These are phyloP conservation scores for Adansonia madagascariensis DNA, from an alignment of 441 rosid species.

Conservation along the genomic window DNA sequence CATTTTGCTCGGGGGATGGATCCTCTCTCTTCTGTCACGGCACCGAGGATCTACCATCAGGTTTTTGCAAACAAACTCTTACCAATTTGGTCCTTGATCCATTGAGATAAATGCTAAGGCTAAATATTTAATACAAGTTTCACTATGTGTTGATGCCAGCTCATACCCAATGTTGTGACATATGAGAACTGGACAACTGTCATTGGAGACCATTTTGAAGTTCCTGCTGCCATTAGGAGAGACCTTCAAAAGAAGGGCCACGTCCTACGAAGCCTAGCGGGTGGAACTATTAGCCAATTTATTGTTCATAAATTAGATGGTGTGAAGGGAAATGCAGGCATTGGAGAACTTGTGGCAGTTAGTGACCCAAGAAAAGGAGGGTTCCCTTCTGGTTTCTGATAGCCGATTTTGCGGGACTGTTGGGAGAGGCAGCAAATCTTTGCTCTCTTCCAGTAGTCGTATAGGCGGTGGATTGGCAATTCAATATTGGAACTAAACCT, in stretches of 20 bases:
- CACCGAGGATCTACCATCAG: conserved; percentile 68
- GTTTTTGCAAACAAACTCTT: conserved; percentile 29
- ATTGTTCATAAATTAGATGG: conserved; percentile 39
- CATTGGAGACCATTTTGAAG: conserved; percentile 46
- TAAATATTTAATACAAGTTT: not conserved
- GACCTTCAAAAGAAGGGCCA: conserved; percentile 54
- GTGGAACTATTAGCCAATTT: conserved; percentile 53
- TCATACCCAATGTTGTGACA: conserved; percentile 45
- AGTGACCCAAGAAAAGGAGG: conserved; percentile 73
- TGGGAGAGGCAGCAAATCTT: not conserved
- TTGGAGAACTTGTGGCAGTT: conserved; percentile 43
- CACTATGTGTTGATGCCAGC: conserved; percentile 33
- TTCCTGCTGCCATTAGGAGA: conserved; percentile 42
- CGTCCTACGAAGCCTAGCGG: conserved; percentile 39
- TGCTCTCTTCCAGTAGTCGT: not conserved
- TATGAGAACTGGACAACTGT: conserved; percentile 65
- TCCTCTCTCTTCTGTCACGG: conserved; percentile 55
- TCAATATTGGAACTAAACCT: no score
- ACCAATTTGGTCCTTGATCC: not conserved
- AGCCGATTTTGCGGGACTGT: not conserved
- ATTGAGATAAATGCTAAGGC: not conserved
- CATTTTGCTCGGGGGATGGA: conserved; percentile 57
- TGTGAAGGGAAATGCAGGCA: conserved; percentile 16
- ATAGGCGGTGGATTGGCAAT: no score
- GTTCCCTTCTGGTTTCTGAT: conserved; percentile 53